Evolutionary conservation across 2,329 filamentous ascomycete species (phyloP).

Genomic region (Ascochyta koolunga): DNA sequence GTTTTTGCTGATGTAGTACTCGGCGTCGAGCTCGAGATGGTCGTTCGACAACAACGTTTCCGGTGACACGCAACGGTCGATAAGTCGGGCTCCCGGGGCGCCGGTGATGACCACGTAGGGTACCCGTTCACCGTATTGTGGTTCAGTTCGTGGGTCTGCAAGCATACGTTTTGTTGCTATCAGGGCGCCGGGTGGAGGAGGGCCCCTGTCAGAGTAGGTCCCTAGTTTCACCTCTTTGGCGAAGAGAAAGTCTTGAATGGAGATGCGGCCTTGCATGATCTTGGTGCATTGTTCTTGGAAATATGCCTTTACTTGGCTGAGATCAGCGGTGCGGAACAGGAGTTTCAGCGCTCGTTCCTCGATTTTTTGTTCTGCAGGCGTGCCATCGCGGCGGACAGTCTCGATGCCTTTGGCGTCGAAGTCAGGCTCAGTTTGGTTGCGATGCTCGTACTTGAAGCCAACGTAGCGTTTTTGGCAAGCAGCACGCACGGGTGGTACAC

Average conservation of each 20-base stretch:
- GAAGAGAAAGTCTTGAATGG: constrained; percentile 95
- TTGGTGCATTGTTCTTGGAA: constrained; percentile 90
- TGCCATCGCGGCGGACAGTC: constrained; percentile 93
- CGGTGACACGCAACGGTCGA: constrained; percentile 88
- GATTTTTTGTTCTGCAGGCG: constrained; percentile 93
- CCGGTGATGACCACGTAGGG: constrained; percentile 94
- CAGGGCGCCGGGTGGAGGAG: constrained; percentile 83
- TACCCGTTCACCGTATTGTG: constrained; percentile 92
- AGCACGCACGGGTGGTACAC: constrained; percentile 96
- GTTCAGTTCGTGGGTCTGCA: constrained; percentile 82
- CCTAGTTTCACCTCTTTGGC: constrained; percentile 90
- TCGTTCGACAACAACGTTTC: constrained; percentile 79
- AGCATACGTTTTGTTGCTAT: constrained; percentile 88
- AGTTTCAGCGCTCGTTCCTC: constrained; percentile 90
- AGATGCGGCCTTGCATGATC: constrained; percentile 87
- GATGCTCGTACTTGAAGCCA: constrained; percentile 92
- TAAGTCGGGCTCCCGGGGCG: constrained; percentile 80
- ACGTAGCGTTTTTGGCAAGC: constrained; percentile 98
- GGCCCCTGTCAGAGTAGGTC: constrained; percentile 81
- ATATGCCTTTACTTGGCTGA: constrained; percentile 86
- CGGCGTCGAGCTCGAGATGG: constrained; percentile 82
- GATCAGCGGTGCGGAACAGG: constrained; percentile 86
- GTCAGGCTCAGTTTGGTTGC: constrained; percentile 76
- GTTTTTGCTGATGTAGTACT: constrained; percentile 98
- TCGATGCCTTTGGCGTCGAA: constrained; percentile 99